Percentiles rank a stretch among this genome's conserved stretches.
Conservation (phyloP, 768 basidiomycete genomes). For the Auricularia sp. region DNA sequence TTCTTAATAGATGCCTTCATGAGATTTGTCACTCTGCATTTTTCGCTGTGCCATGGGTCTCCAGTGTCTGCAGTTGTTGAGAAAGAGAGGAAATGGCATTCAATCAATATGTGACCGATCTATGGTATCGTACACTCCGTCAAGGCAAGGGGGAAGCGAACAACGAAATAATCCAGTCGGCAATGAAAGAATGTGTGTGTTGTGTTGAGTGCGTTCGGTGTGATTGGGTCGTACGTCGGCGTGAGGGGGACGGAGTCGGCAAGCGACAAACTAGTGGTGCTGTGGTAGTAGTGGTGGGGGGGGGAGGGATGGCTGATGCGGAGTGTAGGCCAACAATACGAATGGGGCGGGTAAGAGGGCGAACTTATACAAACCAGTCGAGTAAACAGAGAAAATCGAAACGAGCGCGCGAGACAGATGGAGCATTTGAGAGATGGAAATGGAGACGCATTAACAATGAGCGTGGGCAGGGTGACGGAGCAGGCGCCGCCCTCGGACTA, state of each 20-base stretch:
- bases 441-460: background rate
- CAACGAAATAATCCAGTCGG: background rate
- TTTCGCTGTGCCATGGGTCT: too few relatives aligned
- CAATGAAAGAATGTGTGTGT: background rate
- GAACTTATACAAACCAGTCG: background rate
- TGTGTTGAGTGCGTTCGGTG: background rate
- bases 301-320: background rate
- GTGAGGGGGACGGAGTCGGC: background rate
- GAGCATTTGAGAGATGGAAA: background rate
- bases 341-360: background rate
- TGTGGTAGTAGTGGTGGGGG: background rate
- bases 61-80: background rate
- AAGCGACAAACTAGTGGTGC: background rate
- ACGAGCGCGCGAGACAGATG: background rate
- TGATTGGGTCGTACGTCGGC: background rate
- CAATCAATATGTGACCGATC: background rate
- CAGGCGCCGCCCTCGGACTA: background rate
- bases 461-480: background rate
- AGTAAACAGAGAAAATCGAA: background rate
- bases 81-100: background rate
- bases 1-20: too few relatives aligned
- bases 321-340: background rate
- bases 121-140: constrained; percentile 1
- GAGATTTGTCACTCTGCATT: too few relatives aligned
- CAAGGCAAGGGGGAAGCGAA: background rate